Conservation (phyloP, 805 yeast genomes). For the Metschnikowia vanudenii region DNA sequence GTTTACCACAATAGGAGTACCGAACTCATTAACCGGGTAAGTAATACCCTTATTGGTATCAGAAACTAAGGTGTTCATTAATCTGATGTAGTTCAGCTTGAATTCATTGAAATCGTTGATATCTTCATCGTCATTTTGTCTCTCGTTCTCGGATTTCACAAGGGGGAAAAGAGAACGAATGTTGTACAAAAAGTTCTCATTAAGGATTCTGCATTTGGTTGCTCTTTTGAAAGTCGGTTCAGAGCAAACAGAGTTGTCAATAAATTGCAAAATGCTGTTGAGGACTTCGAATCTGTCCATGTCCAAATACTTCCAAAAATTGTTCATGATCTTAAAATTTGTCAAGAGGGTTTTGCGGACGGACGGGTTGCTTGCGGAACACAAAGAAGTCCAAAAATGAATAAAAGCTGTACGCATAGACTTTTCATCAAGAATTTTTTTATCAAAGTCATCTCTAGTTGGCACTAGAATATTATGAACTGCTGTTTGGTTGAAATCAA, state of each 20-base stretch:
- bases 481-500: slow-evolving; percentile 64
- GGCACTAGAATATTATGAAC: slow-evolving; percentile 60
- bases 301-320: slow-evolving; percentile 62
- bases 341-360: slow-evolving; percentile 66
- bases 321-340: slow-evolving; percentile 53
- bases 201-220: slow-evolving; percentile 72
- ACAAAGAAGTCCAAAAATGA: slow-evolving; percentile 56
- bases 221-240: slow-evolving; percentile 64
- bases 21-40: slow-evolving; percentile 48
- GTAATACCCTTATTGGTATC: slow-evolving; percentile 49
- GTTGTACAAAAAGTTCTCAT: slow-evolving; percentile 68
- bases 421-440: slow-evolving; percentile 28
- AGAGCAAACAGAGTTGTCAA: slow-evolving; percentile 50
- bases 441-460: slow-evolving; percentile 41
- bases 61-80: slow-evolving; percentile 50
- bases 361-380: slow-evolving; percentile 45
- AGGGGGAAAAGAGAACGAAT: slow-evolving; percentile 47
- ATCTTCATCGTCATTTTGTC: slow-evolving; percentile 18
- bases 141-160: slow-evolving; percentile 13
- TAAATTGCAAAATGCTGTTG: slow-evolving; percentile 40
- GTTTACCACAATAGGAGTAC: slow-evolving; percentile 47
- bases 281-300: slow-evolving; percentile 29
- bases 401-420: slow-evolving; percentile 62
- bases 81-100: slow-evolving; percentile 35
- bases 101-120: slow-evolving; percentile 36